These are phyloP conservation scores for Cynanchum wilfordii DNA, from an alignment of 257 asterid species.

Conservation along the genomic window DNA sequence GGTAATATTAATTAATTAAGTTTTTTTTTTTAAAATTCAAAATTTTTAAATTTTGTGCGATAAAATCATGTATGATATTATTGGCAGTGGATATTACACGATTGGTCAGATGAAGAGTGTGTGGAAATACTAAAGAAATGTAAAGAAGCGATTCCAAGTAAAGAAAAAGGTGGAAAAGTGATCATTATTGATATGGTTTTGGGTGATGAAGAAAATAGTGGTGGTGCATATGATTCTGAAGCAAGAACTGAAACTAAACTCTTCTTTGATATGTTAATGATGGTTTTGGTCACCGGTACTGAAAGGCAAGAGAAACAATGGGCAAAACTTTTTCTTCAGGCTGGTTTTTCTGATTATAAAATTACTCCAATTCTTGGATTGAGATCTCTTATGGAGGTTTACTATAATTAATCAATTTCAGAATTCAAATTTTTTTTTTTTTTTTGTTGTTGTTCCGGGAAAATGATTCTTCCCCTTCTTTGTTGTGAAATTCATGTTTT, in stretches of 20 bases:
- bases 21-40: too few relatives aligned
- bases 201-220: conserved; percentile 3
- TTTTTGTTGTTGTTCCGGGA: too few relatives aligned
- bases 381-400: conserved; percentile 15
- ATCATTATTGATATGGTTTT: conserved; percentile 31
- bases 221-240: not conserved
- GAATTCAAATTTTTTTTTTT: too few relatives aligned
- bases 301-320: conserved; percentile 40
- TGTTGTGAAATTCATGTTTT: too few relatives aligned
- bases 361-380: conserved; percentile 29
- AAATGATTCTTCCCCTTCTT: too few relatives aligned
- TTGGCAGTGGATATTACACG: conserved; percentile 30
- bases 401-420: too few relatives aligned
- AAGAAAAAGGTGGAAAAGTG: conserved; percentile 23
- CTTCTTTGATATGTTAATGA: conserved; percentile 25
- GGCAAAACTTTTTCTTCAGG: conserved; percentile 27
- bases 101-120: conserved; percentile 28
- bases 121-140: conserved; percentile 32
- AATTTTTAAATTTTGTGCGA: too few relatives aligned
- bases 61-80: too few relatives aligned
- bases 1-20: conserved; percentile 5
- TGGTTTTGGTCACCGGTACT: conserved; percentile 19
- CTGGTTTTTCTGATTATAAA: conserved; percentile 33
- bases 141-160: conserved; percentile 26
- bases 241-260: conserved; percentile 13